These are phyloP conservation scores for Macadamia integrifolia DNA, from an alignment of 164 flowering plant species.

Conservation along the genomic window DNA sequence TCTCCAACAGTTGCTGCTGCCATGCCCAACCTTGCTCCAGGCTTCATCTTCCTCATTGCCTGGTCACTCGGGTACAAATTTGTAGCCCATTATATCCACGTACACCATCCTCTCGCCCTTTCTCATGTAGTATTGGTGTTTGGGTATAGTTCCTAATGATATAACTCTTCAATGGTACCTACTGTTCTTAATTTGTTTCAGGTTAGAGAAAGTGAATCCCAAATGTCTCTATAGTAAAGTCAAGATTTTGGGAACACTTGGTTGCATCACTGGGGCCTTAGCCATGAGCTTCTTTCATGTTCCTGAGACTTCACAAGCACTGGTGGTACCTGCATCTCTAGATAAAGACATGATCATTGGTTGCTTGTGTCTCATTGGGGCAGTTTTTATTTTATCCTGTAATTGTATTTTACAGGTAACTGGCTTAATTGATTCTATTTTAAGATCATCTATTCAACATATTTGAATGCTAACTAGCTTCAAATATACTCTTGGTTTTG, in stretches of 20 bases:
- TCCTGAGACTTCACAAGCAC: constrained; percentile 8
- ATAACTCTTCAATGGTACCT: not conserved
- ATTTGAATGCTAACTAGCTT: no score
- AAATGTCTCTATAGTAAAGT: constrained; percentile 57
- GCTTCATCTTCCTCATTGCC: constrained; percentile 74
- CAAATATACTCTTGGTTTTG: no score
- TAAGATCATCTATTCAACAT: no score
- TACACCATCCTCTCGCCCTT: not conserved
- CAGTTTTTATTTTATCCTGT: constrained; percentile 50
- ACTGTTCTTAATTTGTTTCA: constrained; percentile 16
- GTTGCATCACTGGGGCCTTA: constrained; percentile 74
- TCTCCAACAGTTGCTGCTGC: constrained; percentile 88
- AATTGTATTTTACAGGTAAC: constrained; percentile 63
- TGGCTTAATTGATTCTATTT: no score
- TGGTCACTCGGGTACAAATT: constrained; percentile 48
- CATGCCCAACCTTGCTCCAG: constrained; percentile 93
- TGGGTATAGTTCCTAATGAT: no score
- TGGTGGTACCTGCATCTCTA: not conserved
- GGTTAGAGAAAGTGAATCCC: constrained; percentile 58
- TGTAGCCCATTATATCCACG: no score
- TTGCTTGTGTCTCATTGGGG: constrained; percentile 54
- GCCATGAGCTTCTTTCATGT: constrained; percentile 61
- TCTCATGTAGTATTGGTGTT: not conserved
- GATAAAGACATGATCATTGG: constrained; percentile 43
- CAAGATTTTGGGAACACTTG: constrained; percentile 64